Conservation (phyloP, 73 alveolate species). For the Uronychia binucleata region DNA sequence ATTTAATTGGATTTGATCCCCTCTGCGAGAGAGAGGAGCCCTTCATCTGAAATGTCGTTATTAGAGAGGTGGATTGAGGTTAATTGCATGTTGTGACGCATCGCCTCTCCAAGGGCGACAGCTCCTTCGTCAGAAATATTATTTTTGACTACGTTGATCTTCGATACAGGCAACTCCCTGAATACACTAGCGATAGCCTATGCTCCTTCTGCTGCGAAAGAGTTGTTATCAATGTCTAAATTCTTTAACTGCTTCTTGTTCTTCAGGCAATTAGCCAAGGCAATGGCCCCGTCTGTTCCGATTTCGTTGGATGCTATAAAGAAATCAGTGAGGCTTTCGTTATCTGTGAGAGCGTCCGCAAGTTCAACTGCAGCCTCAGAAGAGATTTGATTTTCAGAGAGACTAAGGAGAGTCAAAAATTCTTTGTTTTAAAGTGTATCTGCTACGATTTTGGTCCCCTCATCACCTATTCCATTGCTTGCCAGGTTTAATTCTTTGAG, state of each 20-base stretch:
- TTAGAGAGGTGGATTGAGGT: conserved; percentile 23
- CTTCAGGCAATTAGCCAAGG: conserved; percentile 30
- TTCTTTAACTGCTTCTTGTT: conserved; percentile 41
- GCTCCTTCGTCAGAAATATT: conserved; percentile 35
- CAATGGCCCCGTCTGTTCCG: conserved; percentile 55
- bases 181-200: conserved; percentile 22
- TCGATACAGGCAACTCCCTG: conserved; percentile 24
- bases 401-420: conserved; percentile 9
- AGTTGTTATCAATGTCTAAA: conserved; percentile 51
- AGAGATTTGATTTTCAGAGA: conserved; percentile 37
- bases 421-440: conserved; percentile 29
- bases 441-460: conserved; percentile 44
- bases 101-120: conserved; percentile 23
- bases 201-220: conserved; percentile 21
- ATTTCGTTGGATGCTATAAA: conserved; percentile 52
- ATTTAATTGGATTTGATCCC: conserved; percentile 20
- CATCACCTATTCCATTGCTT: conserved; percentile 52
- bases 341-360: conserved; percentile 14
- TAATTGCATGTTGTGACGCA: conserved; percentile 13
- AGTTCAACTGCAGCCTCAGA: conserved; percentile 25
- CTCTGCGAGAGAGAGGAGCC: conserved; percentile 12
- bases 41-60: conserved; percentile 13
- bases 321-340: conserved; percentile 37
- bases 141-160: conserved; percentile 23
- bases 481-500: conserved; percentile 51